These are phyloP conservation scores for Myotisia sp. DNA, from an alignment of 2,329 filamentous ascomycete species.

Conservation along the genomic window DNA sequence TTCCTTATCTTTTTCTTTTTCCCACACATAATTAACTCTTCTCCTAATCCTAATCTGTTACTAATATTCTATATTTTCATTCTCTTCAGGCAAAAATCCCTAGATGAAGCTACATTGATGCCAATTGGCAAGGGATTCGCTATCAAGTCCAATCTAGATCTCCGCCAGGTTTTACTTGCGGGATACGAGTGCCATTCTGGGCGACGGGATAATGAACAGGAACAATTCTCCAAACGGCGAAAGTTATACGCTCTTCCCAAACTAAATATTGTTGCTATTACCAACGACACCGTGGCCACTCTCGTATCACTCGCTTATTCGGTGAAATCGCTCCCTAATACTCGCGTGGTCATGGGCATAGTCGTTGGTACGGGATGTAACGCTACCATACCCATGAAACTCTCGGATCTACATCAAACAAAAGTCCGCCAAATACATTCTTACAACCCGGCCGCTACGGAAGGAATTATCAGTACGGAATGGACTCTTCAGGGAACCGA, in stretches of 20 bases:
- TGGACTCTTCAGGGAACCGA: slow-evolving; percentile 63
- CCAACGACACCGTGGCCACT: slow-evolving; percentile 65
- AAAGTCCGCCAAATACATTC: slow-evolving; percentile 41
- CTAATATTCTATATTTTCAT: no score
- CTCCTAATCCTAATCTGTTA: no score
- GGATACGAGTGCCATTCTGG: slow-evolving; percentile 31
- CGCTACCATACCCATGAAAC: slow-evolving; percentile 55
- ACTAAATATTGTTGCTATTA: slow-evolving; percentile 55
- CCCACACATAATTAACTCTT: no score
- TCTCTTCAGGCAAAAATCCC: slow-evolving; percentile 29
- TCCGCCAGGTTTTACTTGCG: slow-evolving; percentile 21
- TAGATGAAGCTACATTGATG: slow-evolving; percentile 38
- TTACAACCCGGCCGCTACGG: slow-evolving; percentile 35
- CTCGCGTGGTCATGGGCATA: slow-evolving; percentile 57
- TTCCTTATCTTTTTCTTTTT: no score
- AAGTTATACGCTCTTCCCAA: slow-evolving; percentile 38
- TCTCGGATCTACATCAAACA: slow-evolving; percentile 44
- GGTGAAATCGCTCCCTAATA: slow-evolving; percentile 42
- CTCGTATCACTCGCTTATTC: slow-evolving; percentile 63
- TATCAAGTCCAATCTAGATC: slow-evolving; percentile 21
- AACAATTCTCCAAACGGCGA: slow-evolving; percentile 18
- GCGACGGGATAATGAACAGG: slow-evolving; percentile 12
- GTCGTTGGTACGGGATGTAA: slow-evolving; percentile 69
- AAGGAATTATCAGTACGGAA: slow-evolving; percentile 62
- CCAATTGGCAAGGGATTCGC: slow-evolving; percentile 41